Percentiles rank a stretch among this genome's conserved stretches.
These are phyloP conservation scores for Sporothrix brunneoviolacea DNA, from an alignment of 2,329 filamentous ascomycete genomes.

Conservation along the genomic window DNA sequence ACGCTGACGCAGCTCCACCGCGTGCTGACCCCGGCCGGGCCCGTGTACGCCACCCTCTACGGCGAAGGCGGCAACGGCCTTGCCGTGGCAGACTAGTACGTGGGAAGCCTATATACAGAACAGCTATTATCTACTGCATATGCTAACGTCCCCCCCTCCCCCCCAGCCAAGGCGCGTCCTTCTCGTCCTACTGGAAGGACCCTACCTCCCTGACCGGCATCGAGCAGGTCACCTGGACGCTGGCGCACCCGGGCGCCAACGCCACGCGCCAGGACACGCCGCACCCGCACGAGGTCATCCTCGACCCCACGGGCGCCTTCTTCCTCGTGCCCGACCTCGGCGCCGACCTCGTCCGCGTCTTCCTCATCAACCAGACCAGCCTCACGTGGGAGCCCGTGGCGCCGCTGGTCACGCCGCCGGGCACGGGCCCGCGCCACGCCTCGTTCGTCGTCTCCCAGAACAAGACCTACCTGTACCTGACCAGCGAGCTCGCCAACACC, in stretches of 20 bases:
- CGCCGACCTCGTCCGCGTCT: conserved; percentile 54
- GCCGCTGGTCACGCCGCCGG: conserved; percentile 39
- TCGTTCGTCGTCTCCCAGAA: conserved; percentile 43
- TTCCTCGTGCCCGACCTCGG: conserved; percentile 61
- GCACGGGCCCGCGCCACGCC: conserved; percentile 59
- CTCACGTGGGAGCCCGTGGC: conserved; percentile 33
- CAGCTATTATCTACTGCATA: too few relatives aligned
- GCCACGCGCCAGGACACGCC: conserved; percentile 47
- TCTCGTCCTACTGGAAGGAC: conserved; percentile 39
- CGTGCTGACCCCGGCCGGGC: conserved; percentile 31
- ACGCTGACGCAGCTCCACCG: conserved; percentile 32
- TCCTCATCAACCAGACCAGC: conserved; percentile 43
- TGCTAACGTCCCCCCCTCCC: background rate
- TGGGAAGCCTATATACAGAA: conserved; percentile 12
- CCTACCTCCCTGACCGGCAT: conserved; percentile 30
- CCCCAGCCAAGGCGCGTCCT: conserved; percentile 29
- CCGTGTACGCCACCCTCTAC: conserved; percentile 39
- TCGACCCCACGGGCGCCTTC: conserved; percentile 59
- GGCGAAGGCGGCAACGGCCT: conserved; percentile 34
- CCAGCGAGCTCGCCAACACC: conserved; percentile 54
- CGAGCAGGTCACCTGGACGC: conserved; percentile 33
- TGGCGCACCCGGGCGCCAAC: conserved; percentile 32
- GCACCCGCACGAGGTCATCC: conserved; percentile 57
- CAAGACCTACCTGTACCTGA: conserved; percentile 51
- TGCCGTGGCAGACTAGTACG: conserved; percentile 42